Evolutionary conservation across 1,284 basidiomycete species (phyloP).

Genomic region (Trichosporon sp.): DNA sequence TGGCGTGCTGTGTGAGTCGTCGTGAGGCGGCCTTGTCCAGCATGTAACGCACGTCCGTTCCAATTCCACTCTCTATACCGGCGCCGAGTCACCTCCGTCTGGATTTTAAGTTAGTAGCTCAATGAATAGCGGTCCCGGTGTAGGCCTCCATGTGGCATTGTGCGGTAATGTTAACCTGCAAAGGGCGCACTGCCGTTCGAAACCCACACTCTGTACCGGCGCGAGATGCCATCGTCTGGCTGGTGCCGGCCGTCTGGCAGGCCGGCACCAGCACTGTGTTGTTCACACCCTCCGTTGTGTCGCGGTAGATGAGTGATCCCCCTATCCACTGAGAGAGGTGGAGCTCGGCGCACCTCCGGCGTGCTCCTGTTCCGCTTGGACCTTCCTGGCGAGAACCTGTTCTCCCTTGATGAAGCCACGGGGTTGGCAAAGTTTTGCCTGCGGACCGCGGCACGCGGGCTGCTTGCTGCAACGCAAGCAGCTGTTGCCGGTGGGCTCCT

Average conservation of each 20-base stretch:
- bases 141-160: not conserved
- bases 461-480: not conserved
- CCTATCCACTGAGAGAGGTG: not conserved
- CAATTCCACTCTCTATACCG: no score
- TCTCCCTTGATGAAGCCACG: not conserved
- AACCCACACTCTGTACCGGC: not conserved
- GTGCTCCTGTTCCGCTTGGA: not conserved
- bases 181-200: not conserved
- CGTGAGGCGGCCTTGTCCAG: no score
- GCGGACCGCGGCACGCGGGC: no score
- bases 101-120: no score
- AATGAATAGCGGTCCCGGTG: not conserved
- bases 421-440: not conserved
- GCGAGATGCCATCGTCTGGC: not conserved
- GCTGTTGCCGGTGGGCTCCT: not conserved
- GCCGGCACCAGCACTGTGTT: not conserved
- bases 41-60: no score
- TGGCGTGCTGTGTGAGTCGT: no score
- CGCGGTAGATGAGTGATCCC: not conserved
- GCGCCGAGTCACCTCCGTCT: no score
- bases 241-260: no score
- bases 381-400: not conserved
- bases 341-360: not conserved
- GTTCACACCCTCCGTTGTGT: not conserved
- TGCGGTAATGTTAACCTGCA: not conserved